Percentiles rank a stretch among this genome's conserved stretches.
Evolutionary conservation across 73 alveolate genomes (phyloP).

Genomic region (Durusdinium trenchii): DNA sequence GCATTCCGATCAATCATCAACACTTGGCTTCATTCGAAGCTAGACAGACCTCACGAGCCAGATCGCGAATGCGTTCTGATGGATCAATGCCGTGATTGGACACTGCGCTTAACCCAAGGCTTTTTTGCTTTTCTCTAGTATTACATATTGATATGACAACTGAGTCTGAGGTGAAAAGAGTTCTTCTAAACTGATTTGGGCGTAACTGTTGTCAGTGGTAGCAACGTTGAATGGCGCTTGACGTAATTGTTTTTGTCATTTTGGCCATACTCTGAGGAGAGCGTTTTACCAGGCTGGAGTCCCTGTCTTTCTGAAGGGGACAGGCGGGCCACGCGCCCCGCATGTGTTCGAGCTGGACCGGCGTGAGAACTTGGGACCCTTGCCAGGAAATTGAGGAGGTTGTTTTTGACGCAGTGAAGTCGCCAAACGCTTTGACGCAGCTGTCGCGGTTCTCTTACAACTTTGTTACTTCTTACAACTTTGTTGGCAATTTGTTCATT

Average conservation of each 20-base stretch:
- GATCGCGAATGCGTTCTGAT: not conserved
- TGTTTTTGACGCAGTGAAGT: too few species aligned
- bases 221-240: not conserved
- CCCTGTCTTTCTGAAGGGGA: not conserved
- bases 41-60: not conserved
- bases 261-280: not conserved
- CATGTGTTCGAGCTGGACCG: not conserved
- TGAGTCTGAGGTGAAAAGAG: not conserved
- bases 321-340: constrained; percentile 17
- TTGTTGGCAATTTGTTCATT: too few species aligned
- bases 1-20: not conserved
- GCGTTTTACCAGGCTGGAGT: not conserved
- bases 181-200: not conserved
- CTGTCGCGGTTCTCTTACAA: too few species aligned
- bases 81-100: constrained; percentile 21
- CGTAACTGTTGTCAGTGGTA: not conserved
- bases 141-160: not conserved
- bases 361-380: constrained; percentile 3
- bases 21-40: not conserved
- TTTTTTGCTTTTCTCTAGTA: not conserved
- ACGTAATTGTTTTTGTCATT: not conserved
- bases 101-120: not conserved
- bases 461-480: too few species aligned
- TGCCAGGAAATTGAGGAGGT: not conserved
- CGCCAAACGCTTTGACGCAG: too few species aligned